A percentile compares a stretch with the other conserved stretches of the same genome.
phyloP scores from a whole-genome alignment of 208 protist species.

The Trypanosoma theileri region DNA sequence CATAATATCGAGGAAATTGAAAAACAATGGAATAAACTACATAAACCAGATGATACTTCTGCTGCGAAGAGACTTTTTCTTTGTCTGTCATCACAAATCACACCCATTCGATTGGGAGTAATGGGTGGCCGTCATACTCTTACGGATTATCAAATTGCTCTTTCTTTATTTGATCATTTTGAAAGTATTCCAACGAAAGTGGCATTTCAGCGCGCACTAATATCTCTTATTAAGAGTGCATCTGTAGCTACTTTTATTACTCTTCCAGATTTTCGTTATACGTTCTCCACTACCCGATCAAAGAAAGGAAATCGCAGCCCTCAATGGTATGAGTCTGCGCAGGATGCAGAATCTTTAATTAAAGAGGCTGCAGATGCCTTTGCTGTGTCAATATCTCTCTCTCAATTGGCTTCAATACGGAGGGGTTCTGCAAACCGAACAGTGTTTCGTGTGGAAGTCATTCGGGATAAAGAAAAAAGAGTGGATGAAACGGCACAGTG shows the following conservation, averaged over 20 bases:
- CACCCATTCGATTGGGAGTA: neutral
- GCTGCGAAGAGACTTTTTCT: neutral
- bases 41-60: neutral
- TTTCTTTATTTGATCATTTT: slow-evolving; percentile 23
- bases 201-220: slow-evolving; percentile 16
- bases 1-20: slow-evolving; percentile 1
- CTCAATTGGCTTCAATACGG: neutral
- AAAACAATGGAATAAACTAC: slow-evolving; percentile 8
- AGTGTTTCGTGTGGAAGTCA: slow-evolving; percentile 9
- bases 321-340: slow-evolving; percentile 12
- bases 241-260: slow-evolving; percentile 19
- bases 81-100: slow-evolving; percentile 6
- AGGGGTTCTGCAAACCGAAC: neutral
- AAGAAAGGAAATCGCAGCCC: neutral
- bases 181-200: slow-evolving; percentile 3
- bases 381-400: slow-evolving; percentile 5
- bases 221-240: slow-evolving; percentile 14
- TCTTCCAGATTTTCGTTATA: slow-evolving; percentile 6
- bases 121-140: slow-evolving; percentile 1
- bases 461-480: neutral
- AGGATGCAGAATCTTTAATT: slow-evolving; percentile 12
- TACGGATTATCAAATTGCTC: slow-evolving; percentile 18
- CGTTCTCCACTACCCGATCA: too few species aligned
- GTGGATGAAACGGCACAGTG: neutral
- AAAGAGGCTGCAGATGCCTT: slow-evolving; percentile 6